phyloP scores from a whole-genome alignment of 2,329 filamentous ascomycete species.

The Cytospora chrysosperma region DNA sequence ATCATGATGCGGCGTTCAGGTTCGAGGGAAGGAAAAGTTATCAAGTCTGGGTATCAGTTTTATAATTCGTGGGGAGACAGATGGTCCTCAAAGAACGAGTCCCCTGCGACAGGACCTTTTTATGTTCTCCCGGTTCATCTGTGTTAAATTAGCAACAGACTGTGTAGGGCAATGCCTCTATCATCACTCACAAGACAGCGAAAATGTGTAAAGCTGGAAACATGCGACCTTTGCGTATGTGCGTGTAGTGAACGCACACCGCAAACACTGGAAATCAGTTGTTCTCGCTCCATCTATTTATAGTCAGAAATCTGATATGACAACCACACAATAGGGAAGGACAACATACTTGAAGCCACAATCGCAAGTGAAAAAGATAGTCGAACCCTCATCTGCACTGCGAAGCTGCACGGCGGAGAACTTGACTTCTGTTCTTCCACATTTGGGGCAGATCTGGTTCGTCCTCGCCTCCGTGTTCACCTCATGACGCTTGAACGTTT shows the following conservation, averaged over 20 bases:
- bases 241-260: neutral
- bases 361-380: slow-evolving; percentile 85
- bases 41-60: slow-evolving; percentile 5
- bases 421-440: slow-evolving; percentile 77
- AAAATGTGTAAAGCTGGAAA: neutral
- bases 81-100: neutral
- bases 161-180: neutral
- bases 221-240: neutral
- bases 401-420: slow-evolving; percentile 84
- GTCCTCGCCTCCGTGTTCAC: slow-evolving; percentile 70
- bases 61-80: neutral
- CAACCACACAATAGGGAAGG: slow-evolving; percentile 18
- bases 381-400: slow-evolving; percentile 92
- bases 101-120: neutral
- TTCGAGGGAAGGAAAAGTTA: neutral
- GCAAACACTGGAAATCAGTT: slow-evolving; percentile 43
- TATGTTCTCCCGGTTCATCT: neutral
- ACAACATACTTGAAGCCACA: slow-evolving; percentile 75
- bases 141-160: neutral
- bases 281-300: slow-evolving; percentile 55
- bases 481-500: slow-evolving; percentile 76
- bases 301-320: slow-evolving; percentile 29
- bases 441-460: slow-evolving; percentile 73
- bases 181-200: neutral
- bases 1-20: slow-evolving; percentile 2